Base-by-base conservation (phyloP, 2,329 filamentous ascomycete species). In the Didymellaceae sp. region DNA sequence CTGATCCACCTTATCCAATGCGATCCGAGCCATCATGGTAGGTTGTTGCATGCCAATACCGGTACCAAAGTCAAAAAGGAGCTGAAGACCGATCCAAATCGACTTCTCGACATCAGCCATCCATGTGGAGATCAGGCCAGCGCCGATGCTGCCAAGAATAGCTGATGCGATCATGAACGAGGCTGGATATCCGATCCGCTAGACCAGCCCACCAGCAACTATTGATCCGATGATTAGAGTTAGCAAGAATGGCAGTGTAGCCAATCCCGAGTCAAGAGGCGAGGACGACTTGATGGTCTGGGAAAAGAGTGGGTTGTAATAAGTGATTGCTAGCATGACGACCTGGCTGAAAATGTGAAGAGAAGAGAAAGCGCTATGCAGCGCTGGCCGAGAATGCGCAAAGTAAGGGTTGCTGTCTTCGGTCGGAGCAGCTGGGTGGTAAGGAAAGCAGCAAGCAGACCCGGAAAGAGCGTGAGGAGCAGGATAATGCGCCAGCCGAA, bases 401-500 rank as follows among this genome's bases (percentile, higher is more conserved):
- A 44, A 2, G 60, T 58, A 6, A 61, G 13, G 18, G 50, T 63
- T 5, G 62, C 62, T 8, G 42, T 57, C 14, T 55, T 49, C 5
- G 47, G 46, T 1, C 18, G 41, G 16, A 33, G 39, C 6, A 59
- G 46, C 30, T 65, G 59, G 10, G 53, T 59, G 5, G 59, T 54
- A 24, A 77, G 51, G 55, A 82, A 82, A 4, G 33, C 20, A 14
- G 11, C 20, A 22, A 37, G 33, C 20, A 21, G 6, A 14, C 22
- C 7, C 13, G 54, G 61, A 6, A 69, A 70, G 4, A 80, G 53
- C 30, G 68, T 62, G 31, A 78, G 55, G 49, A 80, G 66, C 1
- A 70, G 74, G 18, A 81, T 75, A 39, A 81, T 71, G 8, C 74
- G 70, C 0, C 67, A 67, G 39, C 71, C 70, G 34, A 61, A 68